Conservation (phyloP, 1,139 yeast species). For the Zygosaccharomyces sapae region DNA sequence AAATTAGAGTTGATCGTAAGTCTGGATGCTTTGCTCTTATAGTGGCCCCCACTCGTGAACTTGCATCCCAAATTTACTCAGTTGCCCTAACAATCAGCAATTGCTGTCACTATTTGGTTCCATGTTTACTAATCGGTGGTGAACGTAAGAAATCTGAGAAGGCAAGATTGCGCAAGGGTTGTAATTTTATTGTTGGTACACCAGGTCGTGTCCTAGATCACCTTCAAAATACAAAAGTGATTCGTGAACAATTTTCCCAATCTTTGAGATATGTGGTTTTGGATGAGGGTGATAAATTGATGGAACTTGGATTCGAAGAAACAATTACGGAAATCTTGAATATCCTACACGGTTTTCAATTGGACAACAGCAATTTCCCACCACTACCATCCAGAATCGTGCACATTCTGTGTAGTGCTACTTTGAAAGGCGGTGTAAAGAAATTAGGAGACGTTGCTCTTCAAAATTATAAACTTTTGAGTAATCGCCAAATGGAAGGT, state of each 20-base stretch:
- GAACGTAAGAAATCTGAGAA: slow-evolving; percentile 91
- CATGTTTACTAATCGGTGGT: slow-evolving; percentile 92
- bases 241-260: slow-evolving; percentile 65
- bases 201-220: slow-evolving; percentile 93
- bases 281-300: slow-evolving; percentile 93
- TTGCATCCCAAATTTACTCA: slow-evolving; percentile 82
- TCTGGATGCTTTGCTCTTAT: slow-evolving; percentile 86
- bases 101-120: slow-evolving; percentile 79
- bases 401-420: slow-evolving; percentile 89
- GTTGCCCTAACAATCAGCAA: slow-evolving; percentile 68
- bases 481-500: slow-evolving; percentile 38
- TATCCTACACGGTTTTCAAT: slow-evolving; percentile 47
- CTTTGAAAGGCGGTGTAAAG: slow-evolving; percentile 75
- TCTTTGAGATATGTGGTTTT: slow-evolving; percentile 77
- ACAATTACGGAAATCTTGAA: slow-evolving; percentile 73
- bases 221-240: slow-evolving; percentile 73
- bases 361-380: slow-evolving; percentile 44
- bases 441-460: slow-evolving; percentile 75
- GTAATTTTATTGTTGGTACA: slow-evolving; percentile 81
- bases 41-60: slow-evolving; percentile 88
- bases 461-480: slow-evolving; percentile 65
- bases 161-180: slow-evolving; percentile 86
- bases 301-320: slow-evolving; percentile 95
- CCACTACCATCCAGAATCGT: slow-evolving; percentile 66
- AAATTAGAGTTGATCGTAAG: slow-evolving; percentile 51